phyloP scores from a whole-genome alignment of 1,139 yeast genomes.

The Pichia sp. region DNA sequence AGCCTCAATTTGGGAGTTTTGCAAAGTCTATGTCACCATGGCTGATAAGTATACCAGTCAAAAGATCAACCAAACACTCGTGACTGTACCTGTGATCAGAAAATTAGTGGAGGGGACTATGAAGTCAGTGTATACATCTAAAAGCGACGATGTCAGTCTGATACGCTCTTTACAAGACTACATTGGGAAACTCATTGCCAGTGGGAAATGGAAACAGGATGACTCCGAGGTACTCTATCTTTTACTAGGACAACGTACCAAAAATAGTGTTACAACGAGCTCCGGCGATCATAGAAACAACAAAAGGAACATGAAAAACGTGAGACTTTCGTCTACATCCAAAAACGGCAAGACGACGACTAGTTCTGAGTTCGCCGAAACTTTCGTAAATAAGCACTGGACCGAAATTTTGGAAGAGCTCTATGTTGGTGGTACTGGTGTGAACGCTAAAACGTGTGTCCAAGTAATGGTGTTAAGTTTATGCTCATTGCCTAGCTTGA shows the following conservation, averaged over 20 bases:
- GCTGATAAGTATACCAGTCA: slow-evolving; percentile 25
- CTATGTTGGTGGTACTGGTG: slow-evolving; percentile 53
- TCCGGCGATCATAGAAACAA: slow-evolving; percentile 11
- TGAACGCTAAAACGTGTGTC: slow-evolving; percentile 43
- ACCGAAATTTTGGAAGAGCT: slow-evolving; percentile 52
- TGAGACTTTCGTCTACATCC: neutral
- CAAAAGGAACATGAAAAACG: slow-evolving; percentile 6
- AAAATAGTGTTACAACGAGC: slow-evolving; percentile 11
- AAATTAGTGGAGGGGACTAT: slow-evolving; percentile 51
- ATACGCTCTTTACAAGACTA: slow-evolving; percentile 44
- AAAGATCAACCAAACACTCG: slow-evolving; percentile 30
- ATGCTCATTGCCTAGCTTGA: slow-evolving; percentile 44
- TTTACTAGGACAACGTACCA: slow-evolving; percentile 35
- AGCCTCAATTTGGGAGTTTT: slow-evolving; percentile 59
- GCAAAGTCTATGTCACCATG: slow-evolving; percentile 45
- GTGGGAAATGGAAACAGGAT: slow-evolving; percentile 40
- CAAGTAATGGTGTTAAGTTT: slow-evolving; percentile 51
- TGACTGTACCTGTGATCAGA: slow-evolving; percentile 46
- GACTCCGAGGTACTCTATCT: slow-evolving; percentile 44
- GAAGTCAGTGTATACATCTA: slow-evolving; percentile 46
- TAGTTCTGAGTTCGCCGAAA: slow-evolving; percentile 42
- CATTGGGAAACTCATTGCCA: slow-evolving; percentile 41
- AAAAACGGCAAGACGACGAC: neutral
- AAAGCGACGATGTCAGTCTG: slow-evolving; percentile 47
- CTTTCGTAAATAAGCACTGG: slow-evolving; percentile 54